phyloP scores from a whole-genome alignment of 495 filamentous ascomycete genomes.

The Hypoxylon lenormandii region DNA sequence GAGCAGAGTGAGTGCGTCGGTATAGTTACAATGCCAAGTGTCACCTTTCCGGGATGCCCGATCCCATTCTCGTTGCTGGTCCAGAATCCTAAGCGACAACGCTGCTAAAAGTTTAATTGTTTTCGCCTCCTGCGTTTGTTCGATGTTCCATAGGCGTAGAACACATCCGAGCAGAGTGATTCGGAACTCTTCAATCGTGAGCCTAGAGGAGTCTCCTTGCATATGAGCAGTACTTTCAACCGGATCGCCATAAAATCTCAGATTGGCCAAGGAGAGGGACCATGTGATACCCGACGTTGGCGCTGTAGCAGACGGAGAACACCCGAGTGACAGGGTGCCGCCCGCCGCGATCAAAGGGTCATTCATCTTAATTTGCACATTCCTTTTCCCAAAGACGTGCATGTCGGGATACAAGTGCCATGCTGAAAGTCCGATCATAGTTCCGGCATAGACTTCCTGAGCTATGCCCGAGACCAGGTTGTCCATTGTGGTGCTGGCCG shows the following conservation, averaged over 20 bases:
- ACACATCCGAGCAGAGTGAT: not conserved
- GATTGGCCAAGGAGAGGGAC: not conserved
- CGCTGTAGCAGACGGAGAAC: not conserved
- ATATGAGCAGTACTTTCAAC: not conserved
- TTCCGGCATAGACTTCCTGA: conserved; percentile 40
- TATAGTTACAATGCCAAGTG: not conserved
- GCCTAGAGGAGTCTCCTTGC: conserved; percentile 5
- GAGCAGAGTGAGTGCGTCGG: not conserved
- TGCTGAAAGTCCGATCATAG: conserved; percentile 49
- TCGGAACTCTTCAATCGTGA: conserved; percentile 4
- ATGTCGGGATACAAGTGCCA: conserved; percentile 60
- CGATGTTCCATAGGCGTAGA: conserved; percentile 1
- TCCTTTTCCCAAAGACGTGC: conserved; percentile 36
- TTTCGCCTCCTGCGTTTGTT: not conserved
- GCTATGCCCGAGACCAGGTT: conserved; percentile 44
- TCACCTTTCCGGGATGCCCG: not conserved
- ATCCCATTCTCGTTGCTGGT: not conserved
- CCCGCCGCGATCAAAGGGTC: conserved; percentile 45
- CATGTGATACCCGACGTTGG: not conserved
- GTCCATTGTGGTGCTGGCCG: conserved; percentile 44
- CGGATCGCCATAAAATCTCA: not conserved
- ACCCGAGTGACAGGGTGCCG: conserved; percentile 46
- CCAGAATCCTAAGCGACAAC: not conserved
- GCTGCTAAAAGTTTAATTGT: not conserved
- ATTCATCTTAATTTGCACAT: conserved; percentile 34